Evolutionary conservation across 2,329 filamentous ascomycete species (phyloP).

Genomic region (Escovopsis sp.): DNA sequence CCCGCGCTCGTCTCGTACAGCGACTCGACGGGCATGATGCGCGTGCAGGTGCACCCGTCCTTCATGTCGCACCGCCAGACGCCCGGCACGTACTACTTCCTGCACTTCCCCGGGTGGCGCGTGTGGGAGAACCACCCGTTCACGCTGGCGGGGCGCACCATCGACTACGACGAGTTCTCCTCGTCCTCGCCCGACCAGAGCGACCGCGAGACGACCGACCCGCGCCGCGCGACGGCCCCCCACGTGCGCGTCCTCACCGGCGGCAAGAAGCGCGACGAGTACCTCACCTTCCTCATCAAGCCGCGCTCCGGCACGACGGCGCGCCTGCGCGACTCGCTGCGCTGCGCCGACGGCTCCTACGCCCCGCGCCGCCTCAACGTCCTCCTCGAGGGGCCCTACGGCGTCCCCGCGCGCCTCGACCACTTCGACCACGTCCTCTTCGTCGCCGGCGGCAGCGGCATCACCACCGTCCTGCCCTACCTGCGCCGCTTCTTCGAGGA

Average conservation of each 20-base stretch:
- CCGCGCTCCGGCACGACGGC: slow-evolving; percentile 22
- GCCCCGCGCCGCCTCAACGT: slow-evolving; percentile 12
- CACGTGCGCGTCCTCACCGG: slow-evolving; percentile 1
- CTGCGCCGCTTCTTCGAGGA: slow-evolving; percentile 12
- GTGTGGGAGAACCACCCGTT: slow-evolving; percentile 30
- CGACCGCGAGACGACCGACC: slow-evolving; percentile 8
- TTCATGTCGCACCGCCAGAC: slow-evolving; percentile 14
- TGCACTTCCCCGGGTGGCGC: slow-evolving; percentile 20
- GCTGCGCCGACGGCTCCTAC: slow-evolving; percentile 6
- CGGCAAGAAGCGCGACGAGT: neutral
- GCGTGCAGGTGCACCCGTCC: slow-evolving; percentile 18
- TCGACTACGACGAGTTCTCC: neutral
- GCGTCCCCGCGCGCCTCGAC: slow-evolving; percentile 16
- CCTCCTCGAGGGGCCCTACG: slow-evolving; percentile 23
- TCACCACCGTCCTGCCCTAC: slow-evolving; percentile 20
- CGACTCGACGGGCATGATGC: slow-evolving; percentile 20
- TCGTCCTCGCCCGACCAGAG: neutral
- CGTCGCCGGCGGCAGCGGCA: slow-evolving; percentile 23
- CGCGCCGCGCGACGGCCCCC: slow-evolving; percentile 6
- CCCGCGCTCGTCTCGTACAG: slow-evolving; percentile 19
- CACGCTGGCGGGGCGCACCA: slow-evolving; percentile 18
- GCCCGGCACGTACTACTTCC: slow-evolving; percentile 25
- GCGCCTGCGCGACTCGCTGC: slow-evolving; percentile 13
- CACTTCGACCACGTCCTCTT: slow-evolving; percentile 19
- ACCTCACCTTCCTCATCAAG: slow-evolving; percentile 22